These are phyloP conservation scores for Bruguiera parviflora DNA, from an alignment of 345 rosid genomes.

Conservation along the genomic window DNA sequence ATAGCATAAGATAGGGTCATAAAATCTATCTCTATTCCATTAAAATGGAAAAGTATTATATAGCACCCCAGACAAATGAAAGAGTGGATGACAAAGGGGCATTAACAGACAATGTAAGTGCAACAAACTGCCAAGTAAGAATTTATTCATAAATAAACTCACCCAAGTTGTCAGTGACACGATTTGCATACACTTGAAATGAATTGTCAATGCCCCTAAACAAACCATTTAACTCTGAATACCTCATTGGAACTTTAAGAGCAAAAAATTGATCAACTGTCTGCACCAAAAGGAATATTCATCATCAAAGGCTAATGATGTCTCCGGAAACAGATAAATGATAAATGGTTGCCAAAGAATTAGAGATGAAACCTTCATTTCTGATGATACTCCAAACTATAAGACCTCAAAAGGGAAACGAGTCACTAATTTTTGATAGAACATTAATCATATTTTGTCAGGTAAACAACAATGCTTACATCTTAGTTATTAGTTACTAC, in stretches of 20 bases:
- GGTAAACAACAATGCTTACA: too few relatives aligned
- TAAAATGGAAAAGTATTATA: too few relatives aligned
- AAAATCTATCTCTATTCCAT: too few relatives aligned
- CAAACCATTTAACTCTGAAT: conserved; percentile 63
- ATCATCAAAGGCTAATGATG: background rate
- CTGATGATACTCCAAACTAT: background rate
- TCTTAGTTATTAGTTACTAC: too few relatives aligned
- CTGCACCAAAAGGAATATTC: conserved; percentile 45
- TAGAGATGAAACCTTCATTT: background rate
- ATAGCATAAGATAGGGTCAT: too few relatives aligned
- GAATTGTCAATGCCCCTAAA: conserved; percentile 88
- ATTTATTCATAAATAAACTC: conserved; percentile 31
- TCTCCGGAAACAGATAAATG: background rate
- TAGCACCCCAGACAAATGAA: too few relatives aligned
- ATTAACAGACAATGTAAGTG: background rate
- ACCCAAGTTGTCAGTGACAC: conserved; percentile 76
- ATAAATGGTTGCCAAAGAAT: background rate
- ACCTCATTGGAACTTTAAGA: conserved; percentile 85
- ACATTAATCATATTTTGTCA: too few relatives aligned
- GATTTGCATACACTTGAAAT: conserved; percentile 86
- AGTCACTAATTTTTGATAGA: too few relatives aligned
- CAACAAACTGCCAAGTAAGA: background rate
- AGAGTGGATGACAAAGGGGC: too few relatives aligned
- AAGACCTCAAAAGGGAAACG: background rate
- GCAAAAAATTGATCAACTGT: conserved; percentile 94